These are phyloP conservation scores for Talaromyces sp. DNA, from an alignment of 2,329 filamentous ascomycete genomes.

Conservation along the genomic window DNA sequence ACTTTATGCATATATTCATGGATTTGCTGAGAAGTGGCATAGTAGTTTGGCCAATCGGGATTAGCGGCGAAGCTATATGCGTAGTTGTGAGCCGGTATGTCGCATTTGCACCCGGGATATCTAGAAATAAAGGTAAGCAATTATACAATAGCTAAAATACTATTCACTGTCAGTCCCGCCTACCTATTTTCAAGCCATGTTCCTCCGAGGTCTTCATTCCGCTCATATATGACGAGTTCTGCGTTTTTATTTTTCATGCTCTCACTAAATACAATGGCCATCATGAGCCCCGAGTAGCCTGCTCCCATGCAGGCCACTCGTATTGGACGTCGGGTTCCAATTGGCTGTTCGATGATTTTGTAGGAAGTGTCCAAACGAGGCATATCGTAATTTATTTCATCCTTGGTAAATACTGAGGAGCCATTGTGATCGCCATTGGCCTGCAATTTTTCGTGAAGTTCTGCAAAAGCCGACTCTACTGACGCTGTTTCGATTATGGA, in stretches of 20 bases:
- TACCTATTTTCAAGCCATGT: conserved; percentile 12
- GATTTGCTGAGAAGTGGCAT: conserved; percentile 20
- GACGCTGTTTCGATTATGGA: not conserved
- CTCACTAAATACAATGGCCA: conserved; percentile 12
- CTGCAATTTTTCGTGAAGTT: not conserved
- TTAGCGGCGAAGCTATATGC: conserved; percentile 5
- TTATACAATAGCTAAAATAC: not conserved
- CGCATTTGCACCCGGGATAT: conserved; percentile 4
- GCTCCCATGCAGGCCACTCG: conserved; percentile 15
- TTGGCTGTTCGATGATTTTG: conserved; percentile 11
- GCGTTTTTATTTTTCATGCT: conserved; percentile 8
- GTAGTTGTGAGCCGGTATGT: conserved; percentile 6
- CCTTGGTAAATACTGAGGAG: not conserved
- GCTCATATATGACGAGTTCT: conserved; percentile 9
- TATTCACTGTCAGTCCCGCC: not conserved
- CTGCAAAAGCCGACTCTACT: not conserved
- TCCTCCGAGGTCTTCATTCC: conserved; percentile 11
- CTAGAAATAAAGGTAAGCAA: not conserved
- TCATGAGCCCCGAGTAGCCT: conserved; percentile 17
- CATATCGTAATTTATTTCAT: not conserved
- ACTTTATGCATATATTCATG: conserved; percentile 18
- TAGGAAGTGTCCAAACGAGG: not conserved
- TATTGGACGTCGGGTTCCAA: conserved; percentile 15
- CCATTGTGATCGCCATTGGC: not conserved
- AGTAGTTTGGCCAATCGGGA: conserved; percentile 16